phyloP scores from a whole-genome alignment of 805 yeast genomes.

The Priceomyces fermenticarens region DNA sequence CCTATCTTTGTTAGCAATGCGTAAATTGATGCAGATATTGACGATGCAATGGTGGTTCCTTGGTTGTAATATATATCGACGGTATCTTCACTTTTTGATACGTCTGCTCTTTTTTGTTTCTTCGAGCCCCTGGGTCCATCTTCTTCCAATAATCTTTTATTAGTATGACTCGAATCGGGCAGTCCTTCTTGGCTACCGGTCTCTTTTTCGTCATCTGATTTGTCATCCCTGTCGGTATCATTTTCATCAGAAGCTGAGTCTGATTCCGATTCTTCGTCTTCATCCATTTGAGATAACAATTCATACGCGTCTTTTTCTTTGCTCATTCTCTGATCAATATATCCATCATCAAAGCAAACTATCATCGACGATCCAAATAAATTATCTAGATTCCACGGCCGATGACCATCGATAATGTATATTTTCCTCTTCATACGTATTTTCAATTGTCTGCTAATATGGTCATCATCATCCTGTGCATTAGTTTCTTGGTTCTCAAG shows the following conservation, averaged over 20 bases:
- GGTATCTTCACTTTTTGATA: slow-evolving; percentile 47
- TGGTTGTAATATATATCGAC: slow-evolving; percentile 77
- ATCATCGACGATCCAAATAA: slow-evolving; percentile 78
- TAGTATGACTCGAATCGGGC: slow-evolving; percentile 9
- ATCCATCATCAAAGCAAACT: slow-evolving; percentile 85
- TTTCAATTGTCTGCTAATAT: slow-evolving; percentile 11
- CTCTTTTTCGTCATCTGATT: slow-evolving; percentile 16
- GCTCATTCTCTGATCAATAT: slow-evolving; percentile 54
- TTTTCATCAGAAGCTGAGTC: slow-evolving; percentile 18
- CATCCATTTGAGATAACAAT: slow-evolving; percentile 42
- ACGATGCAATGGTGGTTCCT: slow-evolving; percentile 75
- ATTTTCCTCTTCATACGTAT: slow-evolving; percentile 50
- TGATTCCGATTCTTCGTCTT: slow-evolving; percentile 32
- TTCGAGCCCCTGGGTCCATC: slow-evolving; percentile 25
- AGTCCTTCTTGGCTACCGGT: slow-evolving; percentile 18
- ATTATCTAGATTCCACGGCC: slow-evolving; percentile 97
- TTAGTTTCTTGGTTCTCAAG: slow-evolving; percentile 15
- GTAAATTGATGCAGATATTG: slow-evolving; percentile 77
- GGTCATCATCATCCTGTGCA: slow-evolving; percentile 17
- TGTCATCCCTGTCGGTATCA: slow-evolving; percentile 10
- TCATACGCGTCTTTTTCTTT: slow-evolving; percentile 63
- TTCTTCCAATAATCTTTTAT: slow-evolving; percentile 31
- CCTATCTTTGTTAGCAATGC: slow-evolving; percentile 79
- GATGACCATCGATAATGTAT: slow-evolving; percentile 83
- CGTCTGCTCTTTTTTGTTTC: slow-evolving; percentile 36